A percentile compares a stretch with the other conserved stretches of the same genome.
Evolutionary conservation across 257 asterid species (phyloP).

Genomic region (Penstemon eatonii): DNA sequence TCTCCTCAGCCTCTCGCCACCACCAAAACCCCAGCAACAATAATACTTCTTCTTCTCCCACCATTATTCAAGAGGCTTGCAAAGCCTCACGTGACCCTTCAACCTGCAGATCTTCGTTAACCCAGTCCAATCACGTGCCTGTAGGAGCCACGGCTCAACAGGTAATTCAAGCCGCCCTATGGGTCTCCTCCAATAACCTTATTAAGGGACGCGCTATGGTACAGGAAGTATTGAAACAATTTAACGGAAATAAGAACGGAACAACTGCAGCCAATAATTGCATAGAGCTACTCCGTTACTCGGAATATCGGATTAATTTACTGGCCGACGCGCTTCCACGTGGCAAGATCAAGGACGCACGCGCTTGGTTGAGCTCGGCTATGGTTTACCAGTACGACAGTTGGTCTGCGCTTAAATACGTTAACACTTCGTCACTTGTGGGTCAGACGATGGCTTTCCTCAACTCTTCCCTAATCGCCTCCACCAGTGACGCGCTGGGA

Average conservation of each 20-base stretch:
- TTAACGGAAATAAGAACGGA: constrained; percentile 45
- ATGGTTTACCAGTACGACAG: constrained; percentile 57
- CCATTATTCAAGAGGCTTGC: constrained; percentile 39
- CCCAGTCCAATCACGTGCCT: constrained; percentile 32
- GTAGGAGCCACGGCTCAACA: constrained; percentile 36
- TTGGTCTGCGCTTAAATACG: constrained; percentile 59
- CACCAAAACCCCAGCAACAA: constrained; percentile 19
- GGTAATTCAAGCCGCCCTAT: constrained; percentile 46
- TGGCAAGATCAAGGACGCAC: constrained; percentile 50
- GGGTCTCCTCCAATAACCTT: constrained; percentile 34
- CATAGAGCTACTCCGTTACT: constrained; percentile 44
- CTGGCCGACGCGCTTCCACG: constrained; percentile 29
- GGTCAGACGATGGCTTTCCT: constrained; percentile 51
- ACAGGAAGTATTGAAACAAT: constrained; percentile 30
- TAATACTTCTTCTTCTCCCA: neutral
- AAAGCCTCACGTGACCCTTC: constrained; percentile 55
- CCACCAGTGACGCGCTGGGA: constrained; percentile 45
- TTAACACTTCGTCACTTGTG: constrained; percentile 47
- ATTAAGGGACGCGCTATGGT: constrained; percentile 43
- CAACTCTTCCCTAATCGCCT: constrained; percentile 32
- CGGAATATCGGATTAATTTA: constrained; percentile 36
- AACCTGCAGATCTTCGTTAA: constrained; percentile 36
- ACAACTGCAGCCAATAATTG: constrained; percentile 45
- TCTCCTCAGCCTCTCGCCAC: constrained; percentile 27
- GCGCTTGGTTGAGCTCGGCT: constrained; percentile 73